Conservation (phyloP, 371 early-diverging fungal genomes). For the Nematocida major region DNA sequence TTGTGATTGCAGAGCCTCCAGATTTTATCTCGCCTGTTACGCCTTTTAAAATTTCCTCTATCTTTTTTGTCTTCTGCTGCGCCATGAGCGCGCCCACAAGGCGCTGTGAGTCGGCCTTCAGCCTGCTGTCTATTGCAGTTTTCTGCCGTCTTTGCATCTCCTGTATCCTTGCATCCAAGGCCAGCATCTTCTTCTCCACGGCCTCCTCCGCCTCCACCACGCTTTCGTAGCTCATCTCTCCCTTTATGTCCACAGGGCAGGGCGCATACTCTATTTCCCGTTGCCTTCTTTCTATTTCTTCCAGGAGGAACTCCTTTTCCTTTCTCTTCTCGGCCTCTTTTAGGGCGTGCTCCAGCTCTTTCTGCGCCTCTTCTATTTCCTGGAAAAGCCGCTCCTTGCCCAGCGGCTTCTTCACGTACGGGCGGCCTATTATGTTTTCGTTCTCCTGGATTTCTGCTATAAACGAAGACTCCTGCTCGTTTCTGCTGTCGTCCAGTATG, state of each 20-base stretch:
- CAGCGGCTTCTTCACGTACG: neutral
- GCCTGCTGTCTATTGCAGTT: neutral
- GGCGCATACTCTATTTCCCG: conserved; percentile 1
- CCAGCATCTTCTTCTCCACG: conserved; percentile 28
- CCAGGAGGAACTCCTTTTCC: conserved; percentile 19
- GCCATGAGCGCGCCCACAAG: neutral
- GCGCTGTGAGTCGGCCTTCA: conserved; percentile 33
- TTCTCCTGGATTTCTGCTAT: neutral
- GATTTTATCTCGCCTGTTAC: neutral
- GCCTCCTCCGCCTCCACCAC: conserved; percentile 10
- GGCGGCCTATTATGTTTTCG: neutral
- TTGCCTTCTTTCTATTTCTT: conserved; percentile 20
- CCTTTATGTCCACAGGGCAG: neutral
- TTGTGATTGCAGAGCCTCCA: neutral
- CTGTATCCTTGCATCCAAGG: neutral
- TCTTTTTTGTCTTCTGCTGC: conserved; percentile 7
- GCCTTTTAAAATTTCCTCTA: conserved; percentile 31
- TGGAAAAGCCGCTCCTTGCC: neutral
- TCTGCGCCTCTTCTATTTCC: conserved; percentile 19
- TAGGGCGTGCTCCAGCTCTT: neutral
- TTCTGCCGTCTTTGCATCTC: conserved; percentile 11
- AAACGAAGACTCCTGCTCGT: conserved; percentile 6
- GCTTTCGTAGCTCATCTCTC: neutral
- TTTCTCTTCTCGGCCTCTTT: conserved; percentile 30
- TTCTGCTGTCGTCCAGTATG: neutral